Base-by-base conservation (phyloP, 345 rosid species). In the Cardamine occulta region DNA sequence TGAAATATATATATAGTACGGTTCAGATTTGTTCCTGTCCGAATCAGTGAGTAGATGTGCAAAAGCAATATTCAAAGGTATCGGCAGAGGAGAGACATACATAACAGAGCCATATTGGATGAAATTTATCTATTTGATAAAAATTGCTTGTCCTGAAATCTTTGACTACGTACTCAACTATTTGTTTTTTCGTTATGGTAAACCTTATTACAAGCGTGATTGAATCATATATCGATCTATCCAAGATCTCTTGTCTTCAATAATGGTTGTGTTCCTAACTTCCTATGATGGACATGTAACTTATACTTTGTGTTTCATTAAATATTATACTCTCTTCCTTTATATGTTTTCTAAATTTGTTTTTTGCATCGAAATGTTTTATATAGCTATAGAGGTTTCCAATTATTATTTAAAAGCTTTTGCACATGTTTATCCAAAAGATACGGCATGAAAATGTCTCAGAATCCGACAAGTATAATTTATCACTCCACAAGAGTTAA, bases 81-180 rank as follows among this genome's bases (percentile, higher is more conserved):
- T 77, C 28, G 7, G 21, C 9, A 70, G 76, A 57, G 76, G 80
- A 56, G 72, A 77, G 15, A 45, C 34, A 28, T 70, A 48, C 61
- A 64, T 70, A 57, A 32, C 5, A 10, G 72, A 56, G 10, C 80
- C 80, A 47, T 47, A 7, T 35, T 70, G 76, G 76, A 0, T 47
- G 4, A 47, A 64, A 45, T 26, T 51, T 34, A 0, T 70, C 0
- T 63, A 1, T 64, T 4, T 70, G 6, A 2, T 70, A 34, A 70
- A 47, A 42, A 64, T 14, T 17, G 1, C 48, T 12, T 77, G 76
- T 55, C 80, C 80, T 15, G 80, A 77, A 64, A 35, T 64, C 5
- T 4, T 57, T 53, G 63, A 61, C 10, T 52, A 29, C 29, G 0
- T 42, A 15, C 11, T 29, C n/a, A 51, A 3, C 15, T 39, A 8